Evolutionary conservation across 345 rosid species (phyloP), one percentile per base, ranked within the genome.

Genomic region (Eucalyptus cloeziana): DNA sequence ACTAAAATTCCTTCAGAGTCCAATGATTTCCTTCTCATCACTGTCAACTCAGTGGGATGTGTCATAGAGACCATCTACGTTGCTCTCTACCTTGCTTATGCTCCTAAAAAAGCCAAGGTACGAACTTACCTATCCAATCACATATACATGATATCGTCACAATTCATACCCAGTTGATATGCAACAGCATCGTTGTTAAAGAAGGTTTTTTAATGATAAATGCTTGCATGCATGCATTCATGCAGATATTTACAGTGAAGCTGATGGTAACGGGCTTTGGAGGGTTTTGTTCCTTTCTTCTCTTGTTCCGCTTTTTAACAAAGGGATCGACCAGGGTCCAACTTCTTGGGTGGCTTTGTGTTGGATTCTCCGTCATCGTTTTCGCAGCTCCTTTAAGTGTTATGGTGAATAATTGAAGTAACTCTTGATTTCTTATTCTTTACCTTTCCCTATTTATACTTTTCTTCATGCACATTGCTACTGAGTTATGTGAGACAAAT

Each of bases 161-260:
- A 43, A 7, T 43, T 43, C 44, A 6, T 43, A 43, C 44, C 44
- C 8, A 7, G 44, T 43, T 2, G 44, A 43, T 43, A 43, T 2
- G 7, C 8, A 43, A 43, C 44, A 43, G 44, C 44, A 43, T 43
- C 44, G 44, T 43, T 43, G 8, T 7, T 43, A 43, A 43, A 43
- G 44, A 43, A 43, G 44, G 44, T 43, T 43, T 43, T 43, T 43
- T 43, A 43, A 43, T 43, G 44, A 43, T 43, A 43, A 43, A 43
- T 43, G 44, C 44, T 43, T 43, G 44, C 44, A 43, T 43, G 44
- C 8, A 43, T 43, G 44, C 44, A 43, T 43, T 43, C 8, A 6
- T 89, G 92, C 95, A 97, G 99, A 90, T 91, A 31, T 91, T 94
- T 37, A 94, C 99, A 33, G 64, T 95, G 91, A 94, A 90, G 89